These are phyloP conservation scores for Taphrina flavorubra DNA, from an alignment of 1,139 yeast genomes.

Conservation along the genomic window DNA sequence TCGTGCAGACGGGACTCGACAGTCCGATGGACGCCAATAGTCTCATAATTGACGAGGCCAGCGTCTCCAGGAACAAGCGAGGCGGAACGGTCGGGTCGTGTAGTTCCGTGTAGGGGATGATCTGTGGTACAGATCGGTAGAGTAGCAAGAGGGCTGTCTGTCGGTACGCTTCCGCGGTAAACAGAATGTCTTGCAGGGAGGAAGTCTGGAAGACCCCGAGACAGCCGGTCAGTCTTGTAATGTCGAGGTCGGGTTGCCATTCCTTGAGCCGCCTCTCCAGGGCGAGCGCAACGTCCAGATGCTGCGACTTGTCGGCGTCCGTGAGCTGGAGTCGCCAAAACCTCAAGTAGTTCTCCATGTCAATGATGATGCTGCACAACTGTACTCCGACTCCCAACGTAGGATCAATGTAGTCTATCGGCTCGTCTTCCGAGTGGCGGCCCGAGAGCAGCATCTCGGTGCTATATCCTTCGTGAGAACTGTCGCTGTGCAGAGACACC, in stretches of 20 bases:
- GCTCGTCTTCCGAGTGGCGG: conserved; percentile 24
- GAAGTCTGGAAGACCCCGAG: conserved; percentile 28
- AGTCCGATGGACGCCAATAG: conserved; percentile 14
- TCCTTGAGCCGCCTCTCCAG: conserved; percentile 22
- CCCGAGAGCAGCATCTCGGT: conserved; percentile 27
- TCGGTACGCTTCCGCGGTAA: conserved; percentile 38
- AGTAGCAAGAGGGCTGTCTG: conserved; percentile 31
- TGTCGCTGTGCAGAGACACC: conserved; percentile 35
- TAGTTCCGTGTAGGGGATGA: conserved; percentile 3
- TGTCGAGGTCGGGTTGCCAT: conserved; percentile 34
- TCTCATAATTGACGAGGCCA: conserved; percentile 25
- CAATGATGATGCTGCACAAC: conserved; percentile 22
- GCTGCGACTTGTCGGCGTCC: conserved; percentile 3
- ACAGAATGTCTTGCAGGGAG: conserved; percentile 33
- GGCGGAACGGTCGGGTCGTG: not conserved
- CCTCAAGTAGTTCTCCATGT: conserved; percentile 37
- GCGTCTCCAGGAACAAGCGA: not conserved
- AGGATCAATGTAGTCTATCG: conserved; percentile 35
- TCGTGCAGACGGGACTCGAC: conserved; percentile 38
- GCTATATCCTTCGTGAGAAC: conserved; percentile 32
- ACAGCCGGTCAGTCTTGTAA: conserved; percentile 16
- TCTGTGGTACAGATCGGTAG: conserved; percentile 21
- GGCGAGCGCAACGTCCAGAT: conserved; percentile 12
- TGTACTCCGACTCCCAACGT: conserved; percentile 26
- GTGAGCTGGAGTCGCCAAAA: conserved; percentile 5